Base-by-base conservation (phyloP, 352 stramenopile genomes). In the Bremia lactucae region DNA sequence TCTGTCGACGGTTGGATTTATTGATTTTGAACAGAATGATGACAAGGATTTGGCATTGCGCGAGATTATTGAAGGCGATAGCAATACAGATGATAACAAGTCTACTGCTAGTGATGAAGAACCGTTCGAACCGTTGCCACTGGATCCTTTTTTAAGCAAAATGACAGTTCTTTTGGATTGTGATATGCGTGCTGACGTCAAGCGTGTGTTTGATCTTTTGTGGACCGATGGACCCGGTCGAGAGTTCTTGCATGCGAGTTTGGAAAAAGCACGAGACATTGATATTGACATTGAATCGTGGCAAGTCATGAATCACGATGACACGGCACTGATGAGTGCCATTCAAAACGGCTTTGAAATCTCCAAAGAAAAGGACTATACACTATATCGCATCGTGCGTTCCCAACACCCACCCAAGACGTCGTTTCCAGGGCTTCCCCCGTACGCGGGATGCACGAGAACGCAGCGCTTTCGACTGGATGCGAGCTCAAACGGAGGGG, bases 101-200 rank as follows among this genome's bases (percentile, higher is more conserved):
- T 75, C 66, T 0, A 68, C 49, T 6, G 54, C 54, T 3, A 77
- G 62, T 36, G 71, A 80, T 22, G 67, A 78, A 33, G 74, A 83
- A 29, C 58, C 65, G 2, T 86, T 83, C 23, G 68, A 79, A 43
- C 66, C 70, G 1, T 54, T 83, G 8, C 48, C 72, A 4, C 65
- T 68, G 0, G 75, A 88, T 33, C 42, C 54, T 19, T 49, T 66
- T 15, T 55, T 88, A 2, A 37, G 60, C 4, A 79, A 81, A 16
- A 86, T 79, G 66, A 82, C 71, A 1, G 46, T 73, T 13, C 42
- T 89, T 8, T 20, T 89, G 25, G 76, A 89, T 46, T 85, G 71
- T 15, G 76, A 89, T 28, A 26, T 89, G 41, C 67, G 61, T 3
- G 68, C 65, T 6, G 68, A 86, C 34, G 63, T 84, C 2, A 69